A percentile compares a stretch with the other conserved stretches of the same genome.
These are phyloP conservation scores for Fusarium decemcellulare DNA, from an alignment of 2,329 filamentous ascomycete genomes.

Conservation along the genomic window DNA sequence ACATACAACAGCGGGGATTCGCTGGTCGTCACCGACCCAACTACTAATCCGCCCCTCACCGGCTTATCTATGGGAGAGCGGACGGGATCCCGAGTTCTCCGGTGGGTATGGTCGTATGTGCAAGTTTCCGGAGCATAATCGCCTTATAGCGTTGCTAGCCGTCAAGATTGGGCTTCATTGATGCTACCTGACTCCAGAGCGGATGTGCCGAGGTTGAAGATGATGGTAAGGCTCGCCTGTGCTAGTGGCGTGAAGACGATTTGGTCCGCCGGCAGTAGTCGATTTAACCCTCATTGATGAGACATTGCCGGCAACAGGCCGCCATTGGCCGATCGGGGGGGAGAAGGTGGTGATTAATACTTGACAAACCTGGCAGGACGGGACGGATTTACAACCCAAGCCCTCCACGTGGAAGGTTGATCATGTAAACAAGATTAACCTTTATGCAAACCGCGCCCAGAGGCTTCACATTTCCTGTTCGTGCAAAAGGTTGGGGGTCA, in stretches of 20 bases:
- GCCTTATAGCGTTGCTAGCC: background rate
- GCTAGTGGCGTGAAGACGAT: background rate
- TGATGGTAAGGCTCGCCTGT: background rate
- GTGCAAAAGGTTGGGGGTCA: slow-evolving; percentile 14
- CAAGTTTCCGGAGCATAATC: background rate
- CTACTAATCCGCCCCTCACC: slow-evolving; percentile 18
- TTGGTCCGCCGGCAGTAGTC: background rate
- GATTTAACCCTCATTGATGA: too few species aligned
- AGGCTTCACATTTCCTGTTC: slow-evolving; percentile 6
- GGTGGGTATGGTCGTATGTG: slow-evolving; percentile 42
- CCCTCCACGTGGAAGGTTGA: slow-evolving; percentile 6
- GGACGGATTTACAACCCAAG: slow-evolving; percentile 2
- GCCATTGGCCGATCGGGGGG: too few species aligned
- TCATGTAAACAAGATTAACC: background rate
- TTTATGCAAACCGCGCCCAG: background rate
- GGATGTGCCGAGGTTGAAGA: background rate
- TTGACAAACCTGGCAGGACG: background rate
- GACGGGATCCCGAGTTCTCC: slow-evolving; percentile 43
- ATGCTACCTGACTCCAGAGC: background rate
- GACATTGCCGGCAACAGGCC: too few species aligned
- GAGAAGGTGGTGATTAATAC: too few species aligned
- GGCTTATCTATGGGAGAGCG: slow-evolving; percentile 39
- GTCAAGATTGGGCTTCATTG: background rate
- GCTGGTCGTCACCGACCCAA: slow-evolving; percentile 40
- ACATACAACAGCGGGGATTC: slow-evolving; percentile 43